A percentile compares a stretch with the other conserved stretches of the same genome.
These are phyloP conservation scores for Berberis thunbergii DNA, from an alignment of 164 flowering plant species.

Conservation along the genomic window DNA sequence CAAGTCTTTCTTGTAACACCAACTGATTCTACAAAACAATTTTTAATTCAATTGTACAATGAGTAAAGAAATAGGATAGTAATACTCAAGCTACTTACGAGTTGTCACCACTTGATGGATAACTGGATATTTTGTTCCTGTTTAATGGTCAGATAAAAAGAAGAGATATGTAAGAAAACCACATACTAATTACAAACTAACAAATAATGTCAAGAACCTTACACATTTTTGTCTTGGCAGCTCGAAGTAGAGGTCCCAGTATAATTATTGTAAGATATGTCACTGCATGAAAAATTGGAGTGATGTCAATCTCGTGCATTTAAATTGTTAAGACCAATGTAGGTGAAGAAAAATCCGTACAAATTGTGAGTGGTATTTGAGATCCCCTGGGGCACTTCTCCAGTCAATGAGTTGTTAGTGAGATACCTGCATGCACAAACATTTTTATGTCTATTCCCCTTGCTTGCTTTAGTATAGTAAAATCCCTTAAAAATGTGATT, in stretches of 20 bases:
- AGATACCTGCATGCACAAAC: conserved; percentile 44
- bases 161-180: no score
- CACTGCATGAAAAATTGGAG: conserved; percentile 31
- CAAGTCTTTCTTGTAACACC: no score
- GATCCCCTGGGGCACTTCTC: conserved; percentile 45
- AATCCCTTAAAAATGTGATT: background rate
- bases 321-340: background rate
- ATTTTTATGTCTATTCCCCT: background rate
- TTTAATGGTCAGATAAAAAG: no score
- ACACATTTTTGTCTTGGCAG: conserved; percentile 38
- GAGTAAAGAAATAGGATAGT: no score
- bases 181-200: no score
- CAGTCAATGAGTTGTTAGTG: conserved; percentile 54
- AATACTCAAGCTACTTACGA: no score
- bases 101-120: no score
- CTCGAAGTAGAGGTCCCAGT: conserved; percentile 21
- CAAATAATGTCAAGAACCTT: no score
- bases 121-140: no score
- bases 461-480: background rate
- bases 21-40: no score
- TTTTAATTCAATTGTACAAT: no score
- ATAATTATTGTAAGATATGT: conserved; percentile 36
- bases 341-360: conserved; percentile 28
- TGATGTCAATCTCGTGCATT: background rate
- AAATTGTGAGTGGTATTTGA: conserved; percentile 14